Evolutionary conservation across 192 early-diverging fungal species (phyloP), one percentile per base, ranked within the genome.

Genomic region (Mortierella hygrophila): DNA sequence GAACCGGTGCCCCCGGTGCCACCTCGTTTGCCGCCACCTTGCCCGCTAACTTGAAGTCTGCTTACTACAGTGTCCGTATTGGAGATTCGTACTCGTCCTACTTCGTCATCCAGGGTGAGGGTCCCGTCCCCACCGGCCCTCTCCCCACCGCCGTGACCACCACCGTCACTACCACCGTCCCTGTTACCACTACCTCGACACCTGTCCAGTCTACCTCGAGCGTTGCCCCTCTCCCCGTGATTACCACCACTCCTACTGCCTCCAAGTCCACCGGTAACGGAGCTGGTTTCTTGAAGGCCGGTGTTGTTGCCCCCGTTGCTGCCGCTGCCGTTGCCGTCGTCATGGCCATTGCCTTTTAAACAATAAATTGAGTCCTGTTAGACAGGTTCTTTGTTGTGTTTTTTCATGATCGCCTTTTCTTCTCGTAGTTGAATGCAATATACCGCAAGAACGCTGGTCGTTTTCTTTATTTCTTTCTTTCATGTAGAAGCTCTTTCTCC

Each of bases 31-130:
- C 40, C 6, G 72, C 23, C 44, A 32, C 26, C 16, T 52, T 73
- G 72, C 15, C 26, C 44, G 37, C 75, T 41, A 65, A 40, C n/a
- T 15, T 42, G 37, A 60, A 35, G 40, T 60, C 75, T 1, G 55
- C 42, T 23, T 76, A 42, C 38, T 76, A 76, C 32, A 41, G 55
- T 16, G 6, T 76, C 18, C 55, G 75, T 23, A 76, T 76, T 55
- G 75, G 75, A 10, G 55, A 60, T 5, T 40, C 46, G 18, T 76
- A 76, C 60, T 68, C 75, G 3, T 65, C 60, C 29, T 65, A 65
- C 60, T 65, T 65, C 29, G 11, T 32, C 3, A 65, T 65, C 29
- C 60, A 29, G 4, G 60, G 60, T 15, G 60, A 32, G 60, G 60
- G 60, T 4, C 29, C 60, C 2, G 3, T 32, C 29, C 60, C 60